Conservation (phyloP, 306 rosid genomes). For the Acmispon strigosus region DNA sequence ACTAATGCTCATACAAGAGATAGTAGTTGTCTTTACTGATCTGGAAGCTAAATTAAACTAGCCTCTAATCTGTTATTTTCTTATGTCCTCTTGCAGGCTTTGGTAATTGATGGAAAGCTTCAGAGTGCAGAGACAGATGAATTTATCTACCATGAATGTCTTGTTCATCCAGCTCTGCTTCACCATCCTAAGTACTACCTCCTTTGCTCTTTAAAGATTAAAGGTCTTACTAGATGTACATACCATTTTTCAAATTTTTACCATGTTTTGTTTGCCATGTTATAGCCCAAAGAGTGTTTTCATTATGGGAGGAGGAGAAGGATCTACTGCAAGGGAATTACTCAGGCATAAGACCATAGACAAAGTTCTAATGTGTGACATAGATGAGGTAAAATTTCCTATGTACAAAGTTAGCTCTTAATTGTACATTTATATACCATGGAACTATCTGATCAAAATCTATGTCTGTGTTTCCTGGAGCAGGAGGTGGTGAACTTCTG, state of each 20-base stretch:
- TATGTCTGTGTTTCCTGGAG: conserved; percentile 15
- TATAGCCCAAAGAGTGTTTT: conserved; percentile 68
- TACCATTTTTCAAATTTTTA: neutral
- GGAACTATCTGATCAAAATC: neutral
- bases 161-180: conserved; percentile 88
- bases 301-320: conserved; percentile 99
- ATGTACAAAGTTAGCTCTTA: neutral
- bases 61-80: neutral
- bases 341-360: conserved; percentile 77
- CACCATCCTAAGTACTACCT: conserved; percentile 76
- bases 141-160: conserved; percentile 94
- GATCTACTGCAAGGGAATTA: conserved; percentile 93
- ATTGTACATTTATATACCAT: neutral
- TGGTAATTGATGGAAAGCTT: conserved; percentile 96
- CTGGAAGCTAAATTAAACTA: neutral
- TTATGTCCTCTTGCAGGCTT: conserved; percentile 39
- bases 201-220: neutral
- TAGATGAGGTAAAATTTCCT: conserved; percentile 59
- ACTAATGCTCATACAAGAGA: neutral
- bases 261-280: neutral
- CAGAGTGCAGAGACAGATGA: conserved; percentile 98
- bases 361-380: conserved; percentile 94
- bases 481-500: conserved; percentile 97
- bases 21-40: neutral
- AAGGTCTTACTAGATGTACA: neutral